Conservation (phyloP, 2,329 filamentous ascomycete genomes). For the Pseudogymnoascus sp. region DNA sequence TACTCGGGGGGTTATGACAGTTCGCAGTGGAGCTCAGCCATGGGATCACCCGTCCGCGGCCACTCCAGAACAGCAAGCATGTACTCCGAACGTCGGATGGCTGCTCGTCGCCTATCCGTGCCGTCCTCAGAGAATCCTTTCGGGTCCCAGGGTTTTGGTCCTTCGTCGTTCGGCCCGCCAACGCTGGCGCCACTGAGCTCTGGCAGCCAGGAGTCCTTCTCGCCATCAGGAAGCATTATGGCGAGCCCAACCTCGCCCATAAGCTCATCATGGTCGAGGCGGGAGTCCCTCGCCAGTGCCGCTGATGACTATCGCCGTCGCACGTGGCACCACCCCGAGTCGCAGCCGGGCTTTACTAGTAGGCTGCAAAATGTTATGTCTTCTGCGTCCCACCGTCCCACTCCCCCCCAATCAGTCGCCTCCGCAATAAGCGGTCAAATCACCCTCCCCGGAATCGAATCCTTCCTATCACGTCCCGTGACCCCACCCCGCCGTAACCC, state of each 20-base stretch:
- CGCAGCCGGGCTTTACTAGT: conserved; percentile 56
- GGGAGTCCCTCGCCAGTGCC: conserved; percentile 55
- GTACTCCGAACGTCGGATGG: conserved; percentile 57
- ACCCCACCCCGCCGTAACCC: conserved; percentile 57
- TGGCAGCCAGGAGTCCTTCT: conserved; percentile 46
- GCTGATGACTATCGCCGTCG: conserved; percentile 71
- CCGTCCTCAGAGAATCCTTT: conserved; percentile 70
- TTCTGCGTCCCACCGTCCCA: conserved; percentile 44
- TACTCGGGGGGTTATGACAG: conserved; percentile 72
- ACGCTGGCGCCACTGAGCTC: conserved; percentile 47
- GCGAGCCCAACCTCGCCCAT: conserved; percentile 60
- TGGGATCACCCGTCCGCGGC: conserved; percentile 65
- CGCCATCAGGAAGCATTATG: conserved; percentile 50
- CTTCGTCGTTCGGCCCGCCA: conserved; percentile 45
- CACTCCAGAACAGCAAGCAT: conserved; percentile 65
- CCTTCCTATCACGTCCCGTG: conserved; percentile 61
- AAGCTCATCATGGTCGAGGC: conserved; percentile 50
- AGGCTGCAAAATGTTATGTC: conserved; percentile 69
- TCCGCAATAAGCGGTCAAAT: conserved; percentile 38
- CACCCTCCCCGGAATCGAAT: conserved; percentile 82
- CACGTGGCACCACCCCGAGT: conserved; percentile 79
- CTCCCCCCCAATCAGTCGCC: conserved; percentile 39
- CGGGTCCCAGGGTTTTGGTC: conserved; percentile 45
- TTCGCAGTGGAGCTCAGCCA: conserved; percentile 60
- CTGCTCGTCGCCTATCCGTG: conserved; percentile 71